A percentile compares a stretch with the other conserved stretches of the same genome.
Evolutionary conservation across 2,329 filamentous ascomycete genomes (phyloP).

Genomic region (Clarireedia paspali): DNA sequence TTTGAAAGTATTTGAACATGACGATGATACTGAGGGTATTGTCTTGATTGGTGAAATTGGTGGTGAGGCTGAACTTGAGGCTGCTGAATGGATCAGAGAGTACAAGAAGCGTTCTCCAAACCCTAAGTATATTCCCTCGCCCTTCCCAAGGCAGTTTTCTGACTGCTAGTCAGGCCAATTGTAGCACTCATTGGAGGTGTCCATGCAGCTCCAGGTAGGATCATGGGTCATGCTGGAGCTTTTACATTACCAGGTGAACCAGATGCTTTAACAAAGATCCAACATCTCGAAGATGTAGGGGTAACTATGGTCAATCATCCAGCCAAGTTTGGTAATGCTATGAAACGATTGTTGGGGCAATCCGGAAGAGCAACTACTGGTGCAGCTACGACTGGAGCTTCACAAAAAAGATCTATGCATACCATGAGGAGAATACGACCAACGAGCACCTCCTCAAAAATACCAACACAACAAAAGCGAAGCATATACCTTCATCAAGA

Average conservation of each 20-base stretch:
- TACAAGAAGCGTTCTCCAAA: constrained; percentile 49
- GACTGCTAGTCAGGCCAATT: constrained; percentile 47
- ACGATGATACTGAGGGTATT: constrained; percentile 59
- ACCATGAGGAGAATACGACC: constrained; percentile 32
- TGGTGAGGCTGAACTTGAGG: constrained; percentile 57
- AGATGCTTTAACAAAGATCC: constrained; percentile 56
- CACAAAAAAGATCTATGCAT: constrained; percentile 46
- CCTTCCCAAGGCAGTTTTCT: no score
- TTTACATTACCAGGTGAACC: constrained; percentile 61
- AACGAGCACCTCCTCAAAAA: neutral
- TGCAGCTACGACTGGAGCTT: constrained; percentile 26
- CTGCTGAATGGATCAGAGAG: constrained; percentile 64
- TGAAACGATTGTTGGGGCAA: constrained; percentile 50
- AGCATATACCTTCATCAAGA: constrained; percentile 47
- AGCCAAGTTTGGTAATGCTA: constrained; percentile 61
- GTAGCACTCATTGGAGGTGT: constrained; percentile 63
- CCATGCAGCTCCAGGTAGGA: constrained; percentile 51
- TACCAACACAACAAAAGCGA: constrained; percentile 34
- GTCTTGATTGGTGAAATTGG: constrained; percentile 62
- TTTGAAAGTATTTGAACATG: constrained; percentile 55
- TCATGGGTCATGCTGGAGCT: constrained; percentile 77
- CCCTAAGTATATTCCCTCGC: constrained; percentile 46
- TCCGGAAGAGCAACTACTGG: constrained; percentile 33
- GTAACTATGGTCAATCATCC: constrained; percentile 68
- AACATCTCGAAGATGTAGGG: constrained; percentile 56